Conservation (phyloP, 1,284 basidiomycete genomes). For the Cystobasidium pallidum region DNA sequence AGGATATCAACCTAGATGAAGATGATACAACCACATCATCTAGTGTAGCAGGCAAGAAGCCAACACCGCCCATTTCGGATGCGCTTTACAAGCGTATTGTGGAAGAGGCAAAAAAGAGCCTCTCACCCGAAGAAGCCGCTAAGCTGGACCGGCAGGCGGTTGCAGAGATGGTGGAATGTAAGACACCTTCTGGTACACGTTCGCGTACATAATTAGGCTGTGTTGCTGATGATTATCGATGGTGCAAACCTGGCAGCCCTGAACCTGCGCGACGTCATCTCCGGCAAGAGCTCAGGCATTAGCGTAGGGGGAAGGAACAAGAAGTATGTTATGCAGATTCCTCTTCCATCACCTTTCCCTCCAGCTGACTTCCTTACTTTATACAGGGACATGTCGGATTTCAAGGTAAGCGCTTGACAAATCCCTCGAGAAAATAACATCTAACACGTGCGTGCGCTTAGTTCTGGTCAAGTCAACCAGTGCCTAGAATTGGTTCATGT, state of each 20-base stretch:
- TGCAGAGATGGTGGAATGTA: conserved; percentile 38
- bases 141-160: conserved; percentile 49
- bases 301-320: conserved; percentile 70
- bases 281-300: conserved; percentile 59
- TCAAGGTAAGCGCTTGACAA: conserved; percentile 37
- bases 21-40: not conserved
- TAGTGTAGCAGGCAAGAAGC: conserved; percentile 50
- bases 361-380: not conserved
- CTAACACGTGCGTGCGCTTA: conserved; percentile 55
- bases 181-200: not conserved
- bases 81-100: conserved; percentile 56
- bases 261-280: conserved; percentile 57
- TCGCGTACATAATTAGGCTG: too few relatives aligned
- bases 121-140: conserved; percentile 48
- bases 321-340: conserved; percentile 58
- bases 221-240: not conserved
- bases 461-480: conserved; percentile 97
- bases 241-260: conserved; percentile 54
- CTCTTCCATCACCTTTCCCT: not conserved
- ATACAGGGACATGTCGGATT: conserved; percentile 45
- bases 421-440: conserved; percentile 2
- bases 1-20: conserved; percentile 18
- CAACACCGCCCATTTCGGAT: conserved; percentile 52
- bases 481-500: conserved; percentile 73
- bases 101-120: conserved; percentile 48